Conservation (phyloP, 192 early-diverging fungal species). For the Pecoramyces ruminantium region DNA sequence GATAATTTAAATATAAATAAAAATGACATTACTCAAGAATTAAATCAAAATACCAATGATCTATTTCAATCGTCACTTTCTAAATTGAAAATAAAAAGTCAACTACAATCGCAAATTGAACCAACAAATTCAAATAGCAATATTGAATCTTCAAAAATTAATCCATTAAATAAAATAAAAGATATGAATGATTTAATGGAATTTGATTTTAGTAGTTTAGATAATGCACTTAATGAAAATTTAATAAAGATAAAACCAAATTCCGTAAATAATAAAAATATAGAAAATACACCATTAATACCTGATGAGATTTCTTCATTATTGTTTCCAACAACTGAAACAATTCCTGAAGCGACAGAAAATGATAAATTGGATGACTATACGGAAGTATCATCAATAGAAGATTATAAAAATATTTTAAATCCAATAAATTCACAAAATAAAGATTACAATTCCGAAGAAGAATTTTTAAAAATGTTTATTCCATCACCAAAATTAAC, state of each 20-base stretch:
- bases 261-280: not conserved
- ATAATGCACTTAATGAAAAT: not conserved
- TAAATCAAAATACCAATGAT: not conserved
- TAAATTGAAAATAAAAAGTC: not conserved
- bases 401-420: not conserved
- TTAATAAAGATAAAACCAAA: not conserved
- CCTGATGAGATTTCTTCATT: too few species aligned
- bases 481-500: not conserved
- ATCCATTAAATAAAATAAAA: too few species aligned
- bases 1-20: not conserved
- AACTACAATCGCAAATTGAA: not conserved
- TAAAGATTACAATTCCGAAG: not conserved
- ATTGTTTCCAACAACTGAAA: too few species aligned
- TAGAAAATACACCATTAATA: too few species aligned
- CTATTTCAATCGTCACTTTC: not conserved
- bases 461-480: not conserved
- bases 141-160: too few species aligned
- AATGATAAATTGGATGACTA: too few species aligned
- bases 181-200: too few species aligned
- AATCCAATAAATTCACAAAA: not conserved
- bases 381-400: not conserved
- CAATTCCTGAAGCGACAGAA: too few species aligned
- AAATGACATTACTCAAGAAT: not conserved
- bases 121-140: too few species aligned
- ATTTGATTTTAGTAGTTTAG: not conserved